Conservation (phyloP, 2,329 filamentous ascomycete genomes). For the Paraconiothyrium sp. region DNA sequence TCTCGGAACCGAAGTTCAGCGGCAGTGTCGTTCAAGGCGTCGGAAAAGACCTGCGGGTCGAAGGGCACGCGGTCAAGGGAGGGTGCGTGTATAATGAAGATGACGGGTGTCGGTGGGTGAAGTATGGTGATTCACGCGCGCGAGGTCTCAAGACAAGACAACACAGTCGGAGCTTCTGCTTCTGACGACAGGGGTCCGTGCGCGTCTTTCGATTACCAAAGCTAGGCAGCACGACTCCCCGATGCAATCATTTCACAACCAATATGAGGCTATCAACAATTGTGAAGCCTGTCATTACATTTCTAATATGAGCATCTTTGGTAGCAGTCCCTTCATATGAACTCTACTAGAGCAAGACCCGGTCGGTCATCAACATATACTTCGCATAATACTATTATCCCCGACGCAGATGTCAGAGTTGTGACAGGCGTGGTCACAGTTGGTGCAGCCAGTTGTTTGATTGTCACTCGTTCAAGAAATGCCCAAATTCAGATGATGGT, state of each 20-base stretch:
- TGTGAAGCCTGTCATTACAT: not conserved
- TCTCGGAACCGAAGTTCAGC: conserved; percentile 25
- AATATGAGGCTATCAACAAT: too few species aligned
- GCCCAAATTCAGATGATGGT: not conserved
- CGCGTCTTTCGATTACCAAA: conserved; percentile 13
- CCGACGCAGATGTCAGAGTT: conserved; percentile 1
- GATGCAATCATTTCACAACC: too few species aligned
- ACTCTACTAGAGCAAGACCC: not conserved
- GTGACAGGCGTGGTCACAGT: not conserved
- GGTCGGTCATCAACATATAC: conserved; percentile 1
- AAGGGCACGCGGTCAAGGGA: conserved; percentile 45
- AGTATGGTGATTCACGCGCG: conserved; percentile 23
- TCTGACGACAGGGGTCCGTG: conserved; percentile 17
- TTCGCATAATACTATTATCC: not conserved
- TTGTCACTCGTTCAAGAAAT: not conserved
- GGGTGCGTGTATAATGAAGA: conserved; percentile 40
- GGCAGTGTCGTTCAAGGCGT: conserved; percentile 25
- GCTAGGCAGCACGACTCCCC: conserved; percentile 8
- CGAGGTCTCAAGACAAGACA: conserved; percentile 8
- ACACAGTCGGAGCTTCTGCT: conserved; percentile 13
- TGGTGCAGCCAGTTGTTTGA: not conserved
- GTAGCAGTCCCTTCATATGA: not conserved
- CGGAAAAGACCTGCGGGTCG: conserved; percentile 27
- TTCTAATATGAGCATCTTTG: not conserved
- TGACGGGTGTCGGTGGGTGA: conserved; percentile 40